A percentile compares a stretch with the other conserved stretches of the same genome.
These are phyloP conservation scores for Tricholoma terreum DNA, from an alignment of 768 basidiomycete species.

Conservation along the genomic window DNA sequence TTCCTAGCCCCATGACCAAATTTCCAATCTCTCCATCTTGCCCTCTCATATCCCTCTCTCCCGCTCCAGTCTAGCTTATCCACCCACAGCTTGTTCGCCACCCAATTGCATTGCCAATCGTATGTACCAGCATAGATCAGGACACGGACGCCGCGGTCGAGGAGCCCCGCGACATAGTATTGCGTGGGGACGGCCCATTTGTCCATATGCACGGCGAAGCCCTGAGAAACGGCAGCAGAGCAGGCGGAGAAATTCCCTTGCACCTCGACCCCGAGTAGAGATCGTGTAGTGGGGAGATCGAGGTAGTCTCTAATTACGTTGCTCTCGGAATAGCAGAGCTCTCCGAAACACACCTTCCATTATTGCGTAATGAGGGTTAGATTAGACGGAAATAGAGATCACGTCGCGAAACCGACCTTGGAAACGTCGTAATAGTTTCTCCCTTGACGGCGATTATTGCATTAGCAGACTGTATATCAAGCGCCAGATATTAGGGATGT, in stretches of 20 bases:
- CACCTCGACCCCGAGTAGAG: constrained; percentile 18
- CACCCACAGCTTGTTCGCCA: constrained; percentile 76
- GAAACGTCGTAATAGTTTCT: constrained; percentile 24
- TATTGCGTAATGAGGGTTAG: not conserved
- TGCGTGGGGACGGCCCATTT: constrained; percentile 47
- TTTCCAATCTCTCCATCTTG: constrained; percentile 57
- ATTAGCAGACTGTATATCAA: not conserved
- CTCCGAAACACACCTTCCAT: constrained; percentile 17
- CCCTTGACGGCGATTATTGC: constrained; percentile 7
- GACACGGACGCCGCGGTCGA: constrained; percentile 73
- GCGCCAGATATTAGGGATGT: not conserved
- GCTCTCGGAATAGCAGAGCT: constrained; percentile 21
- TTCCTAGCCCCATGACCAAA: constrained; percentile 37
- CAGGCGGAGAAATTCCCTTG: constrained; percentile 56
- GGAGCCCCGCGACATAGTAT: constrained; percentile 60
- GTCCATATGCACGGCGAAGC: constrained; percentile 59
- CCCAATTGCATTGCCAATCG: constrained; percentile 80
- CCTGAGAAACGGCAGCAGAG: constrained; percentile 43
- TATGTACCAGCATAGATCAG: constrained; percentile 75
- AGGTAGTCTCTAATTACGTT: constrained; percentile 17
- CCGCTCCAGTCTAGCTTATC: constrained; percentile 74
- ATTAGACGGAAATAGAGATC: not conserved
- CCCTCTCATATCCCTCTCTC: constrained; percentile 43
- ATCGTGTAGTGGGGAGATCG: constrained; percentile 16
- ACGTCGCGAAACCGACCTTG: constrained; percentile 9